These are phyloP conservation scores for Globisporangium paddicum DNA, from an alignment of 352 stramenopile species.

Conservation along the genomic window DNA sequence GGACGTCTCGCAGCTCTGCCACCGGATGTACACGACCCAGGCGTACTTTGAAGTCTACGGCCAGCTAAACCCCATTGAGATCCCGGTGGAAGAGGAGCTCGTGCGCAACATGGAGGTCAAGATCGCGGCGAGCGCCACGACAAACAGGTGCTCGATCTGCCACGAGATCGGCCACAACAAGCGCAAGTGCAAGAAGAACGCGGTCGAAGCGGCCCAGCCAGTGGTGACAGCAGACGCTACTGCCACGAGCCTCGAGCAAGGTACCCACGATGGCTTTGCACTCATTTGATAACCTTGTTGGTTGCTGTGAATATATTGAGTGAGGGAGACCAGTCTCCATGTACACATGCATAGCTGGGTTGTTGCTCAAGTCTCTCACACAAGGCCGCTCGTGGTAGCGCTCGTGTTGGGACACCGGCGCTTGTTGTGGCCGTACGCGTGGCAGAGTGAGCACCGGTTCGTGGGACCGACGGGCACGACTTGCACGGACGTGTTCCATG, in stretches of 20 bases:
- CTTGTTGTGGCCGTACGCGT: conserved; percentile 41
- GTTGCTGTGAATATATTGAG: background rate
- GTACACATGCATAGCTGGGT: too few relatives aligned
- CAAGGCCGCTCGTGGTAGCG: background rate
- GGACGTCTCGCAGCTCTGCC: conserved; percentile 28
- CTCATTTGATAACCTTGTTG: background rate
- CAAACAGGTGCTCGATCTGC: conserved; percentile 37
- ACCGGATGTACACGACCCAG: conserved; percentile 24
- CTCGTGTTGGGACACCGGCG: conserved; percentile 7
- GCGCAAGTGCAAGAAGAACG: conserved; percentile 22
- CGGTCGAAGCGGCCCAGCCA: background rate
- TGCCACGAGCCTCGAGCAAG: background rate
- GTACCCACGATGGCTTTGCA: background rate
- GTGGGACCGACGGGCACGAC: conserved; percentile 22
- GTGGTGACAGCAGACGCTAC: background rate
- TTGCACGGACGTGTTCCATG: conserved; percentile 29
- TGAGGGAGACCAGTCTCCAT: too few relatives aligned
- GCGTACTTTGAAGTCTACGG: conserved; percentile 30
- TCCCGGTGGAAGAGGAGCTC: conserved; percentile 44
- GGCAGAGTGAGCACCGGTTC: conserved; percentile 41
- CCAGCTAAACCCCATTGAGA: conserved; percentile 22
- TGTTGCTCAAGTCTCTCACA: too few relatives aligned
- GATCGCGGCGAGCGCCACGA: conserved; percentile 17
- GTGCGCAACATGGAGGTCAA: conserved; percentile 32
- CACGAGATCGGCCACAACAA: conserved; percentile 42